Percentiles rank a stretch among this genome's conserved stretches.
Conservation (phyloP, 2,329 filamentous ascomycete genomes). For the Pseudocercospora macadamiae region DNA sequence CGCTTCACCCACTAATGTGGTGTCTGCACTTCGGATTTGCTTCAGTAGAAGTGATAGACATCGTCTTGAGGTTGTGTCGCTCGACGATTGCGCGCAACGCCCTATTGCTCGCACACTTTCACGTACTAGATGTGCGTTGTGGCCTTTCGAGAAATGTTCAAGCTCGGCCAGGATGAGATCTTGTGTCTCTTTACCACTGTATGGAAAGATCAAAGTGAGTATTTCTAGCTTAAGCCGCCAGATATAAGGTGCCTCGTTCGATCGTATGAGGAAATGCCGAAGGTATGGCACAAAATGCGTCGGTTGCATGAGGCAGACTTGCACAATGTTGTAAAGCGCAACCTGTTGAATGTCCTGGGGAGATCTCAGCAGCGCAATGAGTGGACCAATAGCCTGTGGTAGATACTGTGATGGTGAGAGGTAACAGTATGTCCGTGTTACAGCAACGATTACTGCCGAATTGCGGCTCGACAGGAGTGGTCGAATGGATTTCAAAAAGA, state of each 20-base stretch:
- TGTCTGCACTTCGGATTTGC: slow-evolving; percentile 86
- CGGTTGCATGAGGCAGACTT: slow-evolving; percentile 78
- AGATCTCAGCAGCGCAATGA: slow-evolving; percentile 82
- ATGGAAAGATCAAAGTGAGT: slow-evolving; percentile 85
- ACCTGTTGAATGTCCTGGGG: slow-evolving; percentile 87
- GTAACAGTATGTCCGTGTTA: slow-evolving; percentile 81
- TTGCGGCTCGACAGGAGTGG: slow-evolving; percentile 92
- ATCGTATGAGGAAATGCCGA: slow-evolving; percentile 84
- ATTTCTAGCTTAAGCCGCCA: slow-evolving; percentile 93
- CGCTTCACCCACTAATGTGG: slow-evolving; percentile 86
- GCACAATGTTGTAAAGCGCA: slow-evolving; percentile 90
- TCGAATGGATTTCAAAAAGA: slow-evolving; percentile 77
- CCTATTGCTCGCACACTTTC: slow-evolving; percentile 93
- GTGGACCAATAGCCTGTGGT: slow-evolving; percentile 73
- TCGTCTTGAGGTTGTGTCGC: slow-evolving; percentile 69
- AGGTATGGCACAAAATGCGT: slow-evolving; percentile 83
- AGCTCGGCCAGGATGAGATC: slow-evolving; percentile 88
- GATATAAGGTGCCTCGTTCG: slow-evolving; percentile 76
- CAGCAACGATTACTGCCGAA: slow-evolving; percentile 86
- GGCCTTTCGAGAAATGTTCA: slow-evolving; percentile 82
- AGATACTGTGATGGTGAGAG: slow-evolving; percentile 80
- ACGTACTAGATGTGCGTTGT: slow-evolving; percentile 76
- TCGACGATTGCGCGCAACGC: slow-evolving; percentile 78
- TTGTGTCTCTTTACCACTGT: slow-evolving; percentile 74
- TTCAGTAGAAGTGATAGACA: slow-evolving; percentile 82